A percentile compares a stretch with the other conserved stretches of the same genome.
Evolutionary conservation across 306 rosid species (phyloP).

Genomic region (Datisca glomerata): DNA sequence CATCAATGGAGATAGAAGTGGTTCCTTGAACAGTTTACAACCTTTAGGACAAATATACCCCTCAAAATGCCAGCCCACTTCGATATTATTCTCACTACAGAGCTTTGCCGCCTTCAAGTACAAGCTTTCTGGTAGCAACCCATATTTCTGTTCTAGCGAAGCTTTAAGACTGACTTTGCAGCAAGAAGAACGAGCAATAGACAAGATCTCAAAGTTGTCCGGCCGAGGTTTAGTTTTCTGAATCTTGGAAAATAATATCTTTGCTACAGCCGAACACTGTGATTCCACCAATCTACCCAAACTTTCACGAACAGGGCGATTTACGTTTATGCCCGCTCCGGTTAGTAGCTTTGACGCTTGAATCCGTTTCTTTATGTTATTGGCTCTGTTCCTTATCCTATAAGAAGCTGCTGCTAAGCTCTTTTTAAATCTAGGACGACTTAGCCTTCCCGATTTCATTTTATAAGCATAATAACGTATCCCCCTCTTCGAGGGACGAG

Average conservation of each 20-base stretch:
- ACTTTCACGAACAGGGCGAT: slow-evolving; percentile 36
- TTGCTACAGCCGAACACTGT: slow-evolving; percentile 72
- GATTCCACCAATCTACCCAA: slow-evolving; percentile 49
- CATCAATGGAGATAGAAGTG: slow-evolving; percentile 38
- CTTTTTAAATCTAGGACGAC: slow-evolving; percentile 74
- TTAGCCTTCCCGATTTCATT: slow-evolving; percentile 86
- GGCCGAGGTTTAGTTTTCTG: slow-evolving; percentile 78
- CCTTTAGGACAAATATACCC: slow-evolving; percentile 73
- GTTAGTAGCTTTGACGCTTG: slow-evolving; percentile 57
- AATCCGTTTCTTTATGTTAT: slow-evolving; percentile 59
- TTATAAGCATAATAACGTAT: slow-evolving; percentile 72
- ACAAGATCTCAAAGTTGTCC: slow-evolving; percentile 54
- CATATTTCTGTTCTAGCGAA: slow-evolving; percentile 59
- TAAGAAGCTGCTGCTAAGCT: slow-evolving; percentile 64
- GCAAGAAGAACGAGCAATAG: slow-evolving; percentile 67
- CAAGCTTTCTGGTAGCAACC: slow-evolving; percentile 58
- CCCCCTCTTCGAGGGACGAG: slow-evolving; percentile 70
- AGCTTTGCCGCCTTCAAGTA: slow-evolving; percentile 87
- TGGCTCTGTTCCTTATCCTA: slow-evolving; percentile 72
- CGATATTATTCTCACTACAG: slow-evolving; percentile 65
- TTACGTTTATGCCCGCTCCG: slow-evolving; percentile 24
- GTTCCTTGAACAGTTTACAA: slow-evolving; percentile 44
- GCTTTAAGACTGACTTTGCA: slow-evolving; percentile 65
- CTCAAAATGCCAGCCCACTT: slow-evolving; percentile 60
- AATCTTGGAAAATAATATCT: slow-evolving; percentile 75